Evolutionary conservation across 768 basidiomycete genomes (phyloP).

Genomic region (Suillus subaureus): DNA sequence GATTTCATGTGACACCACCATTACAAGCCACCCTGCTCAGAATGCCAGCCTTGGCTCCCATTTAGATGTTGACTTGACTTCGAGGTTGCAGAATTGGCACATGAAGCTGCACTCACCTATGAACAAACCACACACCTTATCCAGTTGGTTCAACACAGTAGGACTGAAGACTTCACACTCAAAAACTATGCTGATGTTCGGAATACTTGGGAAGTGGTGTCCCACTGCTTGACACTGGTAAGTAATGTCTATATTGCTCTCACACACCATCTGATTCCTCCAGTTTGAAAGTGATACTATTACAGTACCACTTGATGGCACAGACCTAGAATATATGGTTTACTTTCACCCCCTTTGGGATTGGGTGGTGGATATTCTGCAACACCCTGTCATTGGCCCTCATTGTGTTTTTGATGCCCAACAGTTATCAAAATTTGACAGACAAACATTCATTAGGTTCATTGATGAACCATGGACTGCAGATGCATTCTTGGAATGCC

Average conservation of each 20-base stretch:
- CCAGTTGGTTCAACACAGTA: slow-evolving; percentile 16
- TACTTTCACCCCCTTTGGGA: slow-evolving; percentile 28
- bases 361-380: slow-evolving; percentile 32
- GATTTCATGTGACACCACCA: slow-evolving; percentile 14
- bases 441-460: slow-evolving; percentile 28
- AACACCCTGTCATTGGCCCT: slow-evolving; percentile 23
- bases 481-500: slow-evolving; percentile 35
- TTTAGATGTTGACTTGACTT: slow-evolving; percentile 33
- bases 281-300: slow-evolving; percentile 22
- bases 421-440: slow-evolving; percentile 30
- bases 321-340: not conserved
- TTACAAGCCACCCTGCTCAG: not conserved
- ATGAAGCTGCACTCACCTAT: slow-evolving; percentile 24
- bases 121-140: slow-evolving; percentile 22
- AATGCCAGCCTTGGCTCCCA: slow-evolving; percentile 31
- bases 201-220: slow-evolving; percentile 22
- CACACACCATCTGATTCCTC: not conserved
- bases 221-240: slow-evolving; percentile 13
- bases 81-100: slow-evolving; percentile 29
- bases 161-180: slow-evolving; percentile 19
- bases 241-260: not conserved
- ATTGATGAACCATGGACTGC: slow-evolving; percentile 42
- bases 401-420: slow-evolving; percentile 36
- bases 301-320: slow-evolving; percentile 7
- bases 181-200: slow-evolving; percentile 20